Conservation (phyloP, 2,329 filamentous ascomycete genomes). For the Calycina herbarum region DNA sequence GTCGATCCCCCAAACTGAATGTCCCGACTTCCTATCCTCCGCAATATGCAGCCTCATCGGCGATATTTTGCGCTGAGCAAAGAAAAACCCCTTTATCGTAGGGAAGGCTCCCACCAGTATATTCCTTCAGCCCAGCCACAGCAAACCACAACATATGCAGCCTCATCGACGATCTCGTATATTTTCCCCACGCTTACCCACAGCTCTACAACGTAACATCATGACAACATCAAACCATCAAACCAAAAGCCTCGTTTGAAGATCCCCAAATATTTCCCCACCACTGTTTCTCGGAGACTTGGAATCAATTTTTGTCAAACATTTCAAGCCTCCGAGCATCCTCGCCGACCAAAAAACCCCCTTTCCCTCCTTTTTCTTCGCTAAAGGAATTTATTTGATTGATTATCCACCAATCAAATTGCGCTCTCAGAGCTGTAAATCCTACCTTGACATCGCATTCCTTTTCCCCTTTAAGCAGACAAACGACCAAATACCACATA, state of each 20-base stretch:
- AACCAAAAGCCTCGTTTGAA: not conserved
- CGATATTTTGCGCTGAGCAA: not conserved
- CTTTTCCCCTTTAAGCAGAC: slow-evolving; percentile 1
- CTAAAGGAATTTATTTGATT: not conserved
- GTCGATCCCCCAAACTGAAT: not conserved
- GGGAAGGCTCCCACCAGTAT: not conserved
- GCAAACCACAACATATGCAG: not conserved
- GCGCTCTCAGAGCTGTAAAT: not conserved
- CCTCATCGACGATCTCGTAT: slow-evolving; percentile 2
- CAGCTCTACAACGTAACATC: slow-evolving; percentile 2
- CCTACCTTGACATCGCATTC: not conserved
- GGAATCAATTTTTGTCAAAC: not conserved
- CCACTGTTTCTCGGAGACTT: too few species aligned
- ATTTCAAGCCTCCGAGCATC: not conserved
- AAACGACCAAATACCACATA: not conserved
- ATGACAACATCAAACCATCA: not conserved
- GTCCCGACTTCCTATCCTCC: not conserved
- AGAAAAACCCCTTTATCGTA: not conserved
- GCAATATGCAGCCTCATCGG: not conserved
- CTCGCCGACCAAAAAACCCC: not conserved
- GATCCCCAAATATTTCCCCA: not conserved
- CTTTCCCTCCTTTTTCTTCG: not conserved
- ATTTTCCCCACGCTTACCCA: not conserved
- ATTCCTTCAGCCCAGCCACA: slow-evolving; percentile 3
- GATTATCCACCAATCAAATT: slow-evolving; percentile 1